Evolutionary conservation across 768 basidiomycete genomes (phyloP).

Genomic region (Termitomyces sp.): DNA sequence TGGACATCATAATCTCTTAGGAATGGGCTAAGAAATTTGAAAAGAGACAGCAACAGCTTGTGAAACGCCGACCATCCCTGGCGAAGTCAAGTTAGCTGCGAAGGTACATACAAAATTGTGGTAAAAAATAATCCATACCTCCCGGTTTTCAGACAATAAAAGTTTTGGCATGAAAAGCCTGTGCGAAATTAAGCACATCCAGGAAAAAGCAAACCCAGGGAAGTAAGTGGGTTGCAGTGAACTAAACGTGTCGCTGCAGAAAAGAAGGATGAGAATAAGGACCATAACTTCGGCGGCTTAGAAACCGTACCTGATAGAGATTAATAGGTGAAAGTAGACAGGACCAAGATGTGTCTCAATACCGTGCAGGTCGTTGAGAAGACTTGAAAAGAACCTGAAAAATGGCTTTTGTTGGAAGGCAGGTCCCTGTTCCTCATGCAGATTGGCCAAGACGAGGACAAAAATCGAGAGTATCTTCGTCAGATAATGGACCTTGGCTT

Average conservation of each 20-base stretch:
- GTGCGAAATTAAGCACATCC: constrained; percentile 96
- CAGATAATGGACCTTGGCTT: constrained; percentile 93
- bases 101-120: not conserved
- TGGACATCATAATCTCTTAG: constrained; percentile 78
- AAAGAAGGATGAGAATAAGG: constrained; percentile 9
- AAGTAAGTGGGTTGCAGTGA: constrained; percentile 95
- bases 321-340: constrained; percentile 84
- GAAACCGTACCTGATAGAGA: constrained; percentile 72
- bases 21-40: constrained; percentile 94
- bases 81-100: constrained; percentile 7
- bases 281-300: not conserved
- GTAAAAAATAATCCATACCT: constrained; percentile 38
- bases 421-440: constrained; percentile 90
- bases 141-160: constrained; percentile 80
- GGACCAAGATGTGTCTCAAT: constrained; percentile 83
- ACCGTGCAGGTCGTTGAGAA: constrained; percentile 85
- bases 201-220: constrained; percentile 97
- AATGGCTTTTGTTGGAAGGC: constrained; percentile 97
- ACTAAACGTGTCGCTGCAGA: constrained; percentile 82
- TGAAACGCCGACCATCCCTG: constrained; percentile 96
- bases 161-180: constrained; percentile 97
- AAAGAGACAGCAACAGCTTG: constrained; percentile 86
- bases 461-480: constrained; percentile 97
- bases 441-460: constrained; percentile 89
- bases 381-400: constrained; percentile 96